Evolutionary conservation across 257 asterid species (phyloP).

Genomic region (Solanum microdontum): DNA sequence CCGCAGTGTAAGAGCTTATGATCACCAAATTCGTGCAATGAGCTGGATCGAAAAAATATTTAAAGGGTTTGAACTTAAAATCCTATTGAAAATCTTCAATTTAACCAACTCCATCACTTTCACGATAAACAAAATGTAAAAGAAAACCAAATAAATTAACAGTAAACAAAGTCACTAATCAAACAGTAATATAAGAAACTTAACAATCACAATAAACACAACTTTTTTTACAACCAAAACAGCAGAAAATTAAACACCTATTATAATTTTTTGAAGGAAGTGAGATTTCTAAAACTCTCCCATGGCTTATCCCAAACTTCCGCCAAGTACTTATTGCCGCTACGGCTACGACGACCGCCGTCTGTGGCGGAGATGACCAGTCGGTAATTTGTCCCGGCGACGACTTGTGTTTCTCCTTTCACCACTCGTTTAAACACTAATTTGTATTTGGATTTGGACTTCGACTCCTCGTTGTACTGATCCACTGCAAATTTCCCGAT

Average conservation of each 20-base stretch:
- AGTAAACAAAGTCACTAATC: not conserved
- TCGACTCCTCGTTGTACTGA: slow-evolving; percentile 18
- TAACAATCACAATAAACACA: not conserved
- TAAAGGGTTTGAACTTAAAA: too few species aligned
- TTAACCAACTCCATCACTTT: too few species aligned
- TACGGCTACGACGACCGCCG: not conserved
- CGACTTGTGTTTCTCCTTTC: slow-evolving; percentile 23
- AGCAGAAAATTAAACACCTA: not conserved
- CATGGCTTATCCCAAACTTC: slow-evolving; percentile 19
- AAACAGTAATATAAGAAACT: not conserved
- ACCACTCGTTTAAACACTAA: slow-evolving; percentile 17
- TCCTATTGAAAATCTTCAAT: too few species aligned
- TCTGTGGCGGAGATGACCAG: slow-evolving; percentile 19
- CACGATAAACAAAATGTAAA: too few species aligned
- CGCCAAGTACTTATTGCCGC: slow-evolving; percentile 14
- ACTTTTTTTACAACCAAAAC: not conserved
- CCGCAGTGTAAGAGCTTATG: too few species aligned
- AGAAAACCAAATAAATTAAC: not conserved
- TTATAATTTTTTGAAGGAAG: slow-evolving; percentile 13
- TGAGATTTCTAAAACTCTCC: slow-evolving; percentile 11
- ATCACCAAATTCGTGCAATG: too few species aligned
- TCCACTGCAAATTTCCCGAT: slow-evolving; percentile 29
- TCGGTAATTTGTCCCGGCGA: slow-evolving; percentile 26
- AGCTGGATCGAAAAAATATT: too few species aligned
- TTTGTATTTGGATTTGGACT: not conserved